Evolutionary conservation across 2,329 filamentous ascomycete species (phyloP).

Genomic region (Penicillium thymicola): DNA sequence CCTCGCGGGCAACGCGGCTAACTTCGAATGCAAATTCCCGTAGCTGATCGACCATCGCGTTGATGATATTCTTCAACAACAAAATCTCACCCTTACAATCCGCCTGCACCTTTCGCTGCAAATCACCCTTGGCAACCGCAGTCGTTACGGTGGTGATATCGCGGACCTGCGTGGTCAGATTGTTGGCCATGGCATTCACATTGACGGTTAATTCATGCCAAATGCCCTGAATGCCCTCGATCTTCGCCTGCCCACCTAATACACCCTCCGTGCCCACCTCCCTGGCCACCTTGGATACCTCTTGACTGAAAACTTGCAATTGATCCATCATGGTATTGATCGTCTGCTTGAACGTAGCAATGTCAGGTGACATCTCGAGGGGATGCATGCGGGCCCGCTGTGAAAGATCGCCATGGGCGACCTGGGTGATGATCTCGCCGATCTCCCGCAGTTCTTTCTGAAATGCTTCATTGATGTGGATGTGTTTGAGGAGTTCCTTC

Average conservation of each 20-base stretch:
- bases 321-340: constrained; percentile 87
- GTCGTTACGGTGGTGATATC: constrained; percentile 79
- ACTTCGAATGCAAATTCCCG: constrained; percentile 94
- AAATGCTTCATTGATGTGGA: constrained; percentile 28
- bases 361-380: constrained; percentile 25
- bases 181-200: constrained; percentile 80
- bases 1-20: constrained; percentile 86
- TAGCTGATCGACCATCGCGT: constrained; percentile 94
- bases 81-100: constrained; percentile 84
- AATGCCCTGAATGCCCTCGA: constrained; percentile 76
- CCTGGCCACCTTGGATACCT: constrained; percentile 73
- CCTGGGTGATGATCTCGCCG: constrained; percentile 28
- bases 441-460: constrained; percentile 28
- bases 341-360: constrained; percentile 59
- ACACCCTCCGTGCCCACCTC: constrained; percentile 79
- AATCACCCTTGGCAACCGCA: constrained; percentile 71
- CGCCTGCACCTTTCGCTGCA: constrained; percentile 91
- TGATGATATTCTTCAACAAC: constrained; percentile 93
- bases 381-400: constrained; percentile 24
- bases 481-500: constrained; percentile 25
- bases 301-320: constrained; percentile 72
- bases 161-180: constrained; percentile 80
- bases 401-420: constrained; percentile 24
- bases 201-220: constrained; percentile 81
- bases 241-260: constrained; percentile 73